Base-by-base conservation (phyloP, 1,284 basidiomycete genomes). In the Cryptococcus neoformans region DNA sequence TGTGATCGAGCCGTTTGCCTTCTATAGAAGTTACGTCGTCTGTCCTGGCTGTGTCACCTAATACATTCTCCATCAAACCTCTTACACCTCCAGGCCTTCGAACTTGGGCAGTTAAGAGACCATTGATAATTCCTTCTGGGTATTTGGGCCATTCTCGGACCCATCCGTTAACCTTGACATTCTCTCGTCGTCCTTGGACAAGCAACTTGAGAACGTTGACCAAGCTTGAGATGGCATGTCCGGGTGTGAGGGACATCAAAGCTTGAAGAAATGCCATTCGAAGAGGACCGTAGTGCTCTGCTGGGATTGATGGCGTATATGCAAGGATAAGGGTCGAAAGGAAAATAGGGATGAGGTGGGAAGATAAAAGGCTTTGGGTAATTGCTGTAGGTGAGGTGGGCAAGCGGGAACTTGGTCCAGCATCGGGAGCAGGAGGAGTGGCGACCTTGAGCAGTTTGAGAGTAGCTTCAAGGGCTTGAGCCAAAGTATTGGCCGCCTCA, bases 41-140 rank as follows among this genome's bases (percentile, higher is more conserved):
- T 34, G 65, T 57, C 35, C 59, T 65, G 1, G 59, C 62, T 11
- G 62, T 61, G 44, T 72, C 70, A 6, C 73, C 72, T 37, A 74
- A 63, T 6, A 72, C 62, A 54, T 71, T 71, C 48, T 69, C 67
- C 67, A 75, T 68, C 41, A 75, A 51, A 0, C 67, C 73, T 28
- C 56, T 62, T 0, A 74, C 65, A 9, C 73, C 73, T 34, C 70
- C 68, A 4, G 62, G 63, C 16, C 69, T 48, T 42, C 65, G 53
- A 8, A 73, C 56, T 55, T 71, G 68, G 14, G 54, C 59, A 28
- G 62, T 65, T 60, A 74, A 62, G 21, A 71, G 57, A 3, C 56
- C 62, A 34, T 62, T 60, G 34, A 70, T 56, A 3, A 65, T 61
- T 9, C 59, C 48, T 28, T 66, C 63, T 1, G 70, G 67, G 49